These are phyloP conservation scores for Exophiala aquamarina DNA, from an alignment of 2,329 filamentous ascomycete genomes.

Conservation along the genomic window DNA sequence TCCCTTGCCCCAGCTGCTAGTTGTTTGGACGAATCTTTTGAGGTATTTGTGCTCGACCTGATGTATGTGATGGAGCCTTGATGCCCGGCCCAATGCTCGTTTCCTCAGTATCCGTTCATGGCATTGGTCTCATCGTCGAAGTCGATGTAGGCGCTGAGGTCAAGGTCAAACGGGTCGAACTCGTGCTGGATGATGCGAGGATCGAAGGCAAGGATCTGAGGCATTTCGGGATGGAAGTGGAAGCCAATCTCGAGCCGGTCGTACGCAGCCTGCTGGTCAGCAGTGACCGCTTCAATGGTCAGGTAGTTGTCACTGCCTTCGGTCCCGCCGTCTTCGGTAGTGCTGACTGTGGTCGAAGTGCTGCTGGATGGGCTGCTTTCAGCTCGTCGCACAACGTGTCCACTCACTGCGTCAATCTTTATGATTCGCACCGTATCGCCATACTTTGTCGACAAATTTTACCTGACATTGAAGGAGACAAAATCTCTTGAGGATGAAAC, in stretches of 20 bases:
- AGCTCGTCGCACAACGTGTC: not conserved
- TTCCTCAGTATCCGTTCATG: too few species aligned
- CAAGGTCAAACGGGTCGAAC: constrained; percentile 32
- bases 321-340: not conserved
- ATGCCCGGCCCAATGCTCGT: too few species aligned
- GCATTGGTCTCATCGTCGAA: too few species aligned
- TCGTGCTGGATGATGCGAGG: constrained; percentile 29
- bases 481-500: too few species aligned
- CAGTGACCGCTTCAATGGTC: constrained; percentile 22
- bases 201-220: constrained; percentile 27
- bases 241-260: constrained; percentile 24
- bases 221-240: constrained; percentile 29
- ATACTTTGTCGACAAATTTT: too few species aligned
- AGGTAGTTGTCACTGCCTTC: constrained; percentile 17
- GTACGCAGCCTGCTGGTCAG: constrained; percentile 24
- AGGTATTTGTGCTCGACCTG: too few species aligned
- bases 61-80: too few species aligned
- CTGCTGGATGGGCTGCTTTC: too few species aligned
- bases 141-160: constrained; percentile 33
- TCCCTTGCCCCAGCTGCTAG: too few species aligned
- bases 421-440: too few species aligned
- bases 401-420: not conserved
- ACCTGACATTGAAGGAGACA: too few species aligned
- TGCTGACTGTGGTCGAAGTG: not conserved
- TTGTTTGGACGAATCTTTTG: too few species aligned